Conservation (phyloP, 2,329 filamentous ascomycete species). For the Beauveria brongniartii region DNA sequence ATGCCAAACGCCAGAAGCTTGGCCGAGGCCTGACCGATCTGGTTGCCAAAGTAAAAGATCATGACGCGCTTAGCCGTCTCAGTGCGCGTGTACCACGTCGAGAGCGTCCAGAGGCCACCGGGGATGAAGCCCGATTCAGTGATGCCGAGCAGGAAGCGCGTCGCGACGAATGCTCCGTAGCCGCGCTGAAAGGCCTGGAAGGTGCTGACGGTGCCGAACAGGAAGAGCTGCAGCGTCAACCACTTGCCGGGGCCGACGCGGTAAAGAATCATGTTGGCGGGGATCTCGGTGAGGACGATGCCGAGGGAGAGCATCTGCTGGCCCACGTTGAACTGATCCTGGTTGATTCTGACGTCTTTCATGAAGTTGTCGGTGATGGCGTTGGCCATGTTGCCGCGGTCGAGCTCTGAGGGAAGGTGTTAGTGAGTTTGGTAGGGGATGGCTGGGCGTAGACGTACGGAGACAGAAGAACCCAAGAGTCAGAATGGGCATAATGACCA, state of each 20-base stretch:
- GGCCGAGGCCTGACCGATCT: slow-evolving; percentile 33
- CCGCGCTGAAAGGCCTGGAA: slow-evolving; percentile 45
- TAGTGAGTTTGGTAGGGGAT: not conserved
- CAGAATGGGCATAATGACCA: slow-evolving; percentile 34
- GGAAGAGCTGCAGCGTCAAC: slow-evolving; percentile 44
- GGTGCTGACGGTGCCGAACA: slow-evolving; percentile 44
- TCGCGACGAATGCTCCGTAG: slow-evolving; percentile 39
- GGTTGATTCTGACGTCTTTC: slow-evolving; percentile 39
- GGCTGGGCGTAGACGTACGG: slow-evolving; percentile 23
- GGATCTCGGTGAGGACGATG: slow-evolving; percentile 35
- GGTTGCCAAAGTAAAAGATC: slow-evolving; percentile 49
- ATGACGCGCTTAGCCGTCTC: slow-evolving; percentile 45
- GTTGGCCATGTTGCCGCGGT: slow-evolving; percentile 32
- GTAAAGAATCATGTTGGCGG: slow-evolving; percentile 28
- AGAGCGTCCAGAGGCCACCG: slow-evolving; percentile 41
- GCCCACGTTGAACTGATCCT: slow-evolving; percentile 44
- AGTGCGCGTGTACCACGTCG: slow-evolving; percentile 45
- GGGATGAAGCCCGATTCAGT: slow-evolving; percentile 49
- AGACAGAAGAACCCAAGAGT: slow-evolving; percentile 35
- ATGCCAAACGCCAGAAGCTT: slow-evolving; percentile 37
- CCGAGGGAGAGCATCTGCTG: slow-evolving; percentile 41
- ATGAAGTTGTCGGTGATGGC: slow-evolving; percentile 42
- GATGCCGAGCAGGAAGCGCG: slow-evolving; percentile 43
- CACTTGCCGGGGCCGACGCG: slow-evolving; percentile 30
- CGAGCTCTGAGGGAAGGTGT: slow-evolving; percentile 17